These are phyloP conservation scores for Arachnomyces sp. DNA, from an alignment of 2,329 filamentous ascomycete species.

Conservation along the genomic window DNA sequence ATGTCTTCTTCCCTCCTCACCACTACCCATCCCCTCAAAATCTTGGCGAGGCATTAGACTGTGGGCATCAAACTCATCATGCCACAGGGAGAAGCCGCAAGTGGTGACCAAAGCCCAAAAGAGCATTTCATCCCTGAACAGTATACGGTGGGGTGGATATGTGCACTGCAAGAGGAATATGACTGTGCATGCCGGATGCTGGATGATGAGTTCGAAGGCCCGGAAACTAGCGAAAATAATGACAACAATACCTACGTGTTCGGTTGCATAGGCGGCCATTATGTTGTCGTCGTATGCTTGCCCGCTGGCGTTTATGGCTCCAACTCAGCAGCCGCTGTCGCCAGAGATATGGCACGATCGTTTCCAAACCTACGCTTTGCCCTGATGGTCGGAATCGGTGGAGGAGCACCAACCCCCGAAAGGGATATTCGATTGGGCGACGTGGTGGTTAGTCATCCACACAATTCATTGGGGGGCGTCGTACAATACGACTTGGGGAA, in stretches of 20 bases:
- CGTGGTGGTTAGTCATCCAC: conserved; percentile 16
- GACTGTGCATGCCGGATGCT: neutral
- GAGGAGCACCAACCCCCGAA: conserved; percentile 12
- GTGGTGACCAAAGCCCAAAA: too few species aligned
- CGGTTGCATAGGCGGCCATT: conserved; percentile 14
- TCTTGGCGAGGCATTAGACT: too few species aligned
- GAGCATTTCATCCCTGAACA: too few species aligned
- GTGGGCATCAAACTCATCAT: too few species aligned
- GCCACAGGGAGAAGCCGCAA: too few species aligned
- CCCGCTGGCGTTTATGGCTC: conserved; percentile 12
- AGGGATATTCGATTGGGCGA: conserved; percentile 19
- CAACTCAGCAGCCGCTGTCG: conserved; percentile 10
- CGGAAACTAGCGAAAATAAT: neutral
- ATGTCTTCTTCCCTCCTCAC: too few species aligned
- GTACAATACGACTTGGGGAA: conserved; percentile 22
- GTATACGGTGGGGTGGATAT: conserved; percentile 4
- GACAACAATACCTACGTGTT: conserved; percentile 16
- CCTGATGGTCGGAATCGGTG: conserved; percentile 19
- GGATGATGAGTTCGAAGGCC: neutral
- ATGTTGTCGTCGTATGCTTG: conserved; percentile 16
- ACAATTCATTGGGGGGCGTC: conserved; percentile 15
- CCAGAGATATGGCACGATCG: conserved; percentile 11
- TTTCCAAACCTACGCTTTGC: conserved; percentile 15
- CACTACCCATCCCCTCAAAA: too few species aligned
- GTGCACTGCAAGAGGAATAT: neutral